Conservation (phyloP, 805 yeast genomes). For the Zygoascus tannicola region DNA sequence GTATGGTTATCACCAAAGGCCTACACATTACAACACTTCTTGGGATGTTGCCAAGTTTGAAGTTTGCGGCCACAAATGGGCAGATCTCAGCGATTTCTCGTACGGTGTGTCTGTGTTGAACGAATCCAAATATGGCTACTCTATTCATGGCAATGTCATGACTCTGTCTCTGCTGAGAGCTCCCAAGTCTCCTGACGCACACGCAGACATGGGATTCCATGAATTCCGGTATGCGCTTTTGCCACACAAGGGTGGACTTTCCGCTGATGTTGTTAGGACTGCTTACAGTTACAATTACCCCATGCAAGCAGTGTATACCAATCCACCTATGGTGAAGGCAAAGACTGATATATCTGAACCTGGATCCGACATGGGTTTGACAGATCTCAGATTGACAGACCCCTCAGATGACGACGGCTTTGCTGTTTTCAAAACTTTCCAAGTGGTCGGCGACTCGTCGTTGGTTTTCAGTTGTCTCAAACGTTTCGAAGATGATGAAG, state of each 20-base stretch:
- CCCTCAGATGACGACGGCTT: slow-evolving; percentile 10
- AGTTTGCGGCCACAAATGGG: slow-evolving; percentile 88
- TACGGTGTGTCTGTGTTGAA: slow-evolving; percentile 84
- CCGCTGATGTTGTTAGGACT: slow-evolving; percentile 54
- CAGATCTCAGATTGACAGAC: slow-evolving; percentile 1
- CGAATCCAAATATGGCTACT: slow-evolving; percentile 83
- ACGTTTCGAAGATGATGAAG: slow-evolving; percentile 76
- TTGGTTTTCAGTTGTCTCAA: slow-evolving; percentile 69
- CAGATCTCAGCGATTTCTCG: slow-evolving; percentile 76
- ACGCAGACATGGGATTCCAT: slow-evolving; percentile 91
- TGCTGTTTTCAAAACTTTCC: slow-evolving; percentile 26
- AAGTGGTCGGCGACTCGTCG: slow-evolving; percentile 42
- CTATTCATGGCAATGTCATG: slow-evolving; percentile 88
- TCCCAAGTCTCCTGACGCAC: slow-evolving; percentile 89
- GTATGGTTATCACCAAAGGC: slow-evolving; percentile 83
- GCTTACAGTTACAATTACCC: slow-evolving; percentile 75
- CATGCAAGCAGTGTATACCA: slow-evolving; percentile 15
- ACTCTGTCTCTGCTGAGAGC: slow-evolving; percentile 79
- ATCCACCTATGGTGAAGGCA: slow-evolving; percentile 3
- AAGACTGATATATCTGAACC: background rate
- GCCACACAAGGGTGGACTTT: slow-evolving; percentile 70
- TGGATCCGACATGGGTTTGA: background rate
- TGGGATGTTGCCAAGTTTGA: slow-evolving; percentile 98
- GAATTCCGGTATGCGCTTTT: slow-evolving; percentile 70
- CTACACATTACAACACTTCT: slow-evolving; percentile 88